Percentiles rank a stretch among this genome's conserved stretches.
phyloP scores from a whole-genome alignment of 108 stramenopile genomes.

The Pseudonitzschia multiseries region DNA sequence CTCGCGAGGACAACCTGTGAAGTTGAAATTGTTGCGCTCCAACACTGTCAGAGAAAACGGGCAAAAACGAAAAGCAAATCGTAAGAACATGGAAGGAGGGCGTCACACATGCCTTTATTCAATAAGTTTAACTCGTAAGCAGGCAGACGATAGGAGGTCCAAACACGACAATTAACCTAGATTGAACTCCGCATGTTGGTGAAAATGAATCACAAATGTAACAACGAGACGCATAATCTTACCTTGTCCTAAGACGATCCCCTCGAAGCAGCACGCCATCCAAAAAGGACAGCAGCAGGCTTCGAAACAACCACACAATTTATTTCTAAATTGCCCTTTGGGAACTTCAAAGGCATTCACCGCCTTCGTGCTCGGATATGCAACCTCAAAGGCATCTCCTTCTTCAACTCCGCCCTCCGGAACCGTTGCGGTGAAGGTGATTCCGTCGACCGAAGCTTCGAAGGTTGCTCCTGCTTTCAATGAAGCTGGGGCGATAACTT shows the following conservation, averaged over 20 bases:
- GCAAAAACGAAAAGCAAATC: neutral
- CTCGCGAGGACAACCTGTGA: neutral
- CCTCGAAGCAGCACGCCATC: neutral
- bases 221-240: too few relatives aligned
- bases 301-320: neutral
- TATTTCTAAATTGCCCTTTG: neutral
- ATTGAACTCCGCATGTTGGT: too few relatives aligned
- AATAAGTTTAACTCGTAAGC: too few relatives aligned
- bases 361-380: conserved; percentile 9
- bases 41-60: neutral
- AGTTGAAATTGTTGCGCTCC: neutral
- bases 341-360: neutral
- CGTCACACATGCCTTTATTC: too few relatives aligned
- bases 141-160: too few relatives aligned
- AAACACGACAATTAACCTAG: too few relatives aligned
- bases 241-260: too few relatives aligned
- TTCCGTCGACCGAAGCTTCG: conserved; percentile 67
- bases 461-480: conserved; percentile 74
- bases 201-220: too few relatives aligned
- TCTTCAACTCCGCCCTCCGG: conserved; percentile 72
- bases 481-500: conserved; percentile 75
- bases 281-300: neutral
- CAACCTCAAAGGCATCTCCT: conserved; percentile 61
- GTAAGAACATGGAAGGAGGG: neutral
- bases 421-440: conserved; percentile 60